Percentiles rank a stretch among this genome's conserved stretches.
These are phyloP conservation scores for Pleurotus citrinopileatus DNA, from an alignment of 768 basidiomycete species.

Conservation along the genomic window DNA sequence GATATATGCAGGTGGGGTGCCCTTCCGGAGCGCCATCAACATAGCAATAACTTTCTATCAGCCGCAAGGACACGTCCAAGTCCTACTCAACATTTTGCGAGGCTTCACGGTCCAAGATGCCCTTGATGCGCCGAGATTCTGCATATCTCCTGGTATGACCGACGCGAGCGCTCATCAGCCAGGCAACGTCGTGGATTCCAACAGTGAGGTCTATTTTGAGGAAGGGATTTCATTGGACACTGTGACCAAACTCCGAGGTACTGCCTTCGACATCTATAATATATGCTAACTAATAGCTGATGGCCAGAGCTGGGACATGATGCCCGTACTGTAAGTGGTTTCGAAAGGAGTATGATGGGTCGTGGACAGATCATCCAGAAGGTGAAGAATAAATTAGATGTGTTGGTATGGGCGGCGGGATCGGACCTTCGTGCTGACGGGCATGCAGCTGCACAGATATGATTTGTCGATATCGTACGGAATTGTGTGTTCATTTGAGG, in stretches of 20 bases:
- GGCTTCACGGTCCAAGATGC: constrained; percentile 88
- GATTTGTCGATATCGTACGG: constrained; percentile 15
- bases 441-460: constrained; percentile 85
- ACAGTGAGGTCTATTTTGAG: constrained; percentile 88
- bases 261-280: constrained; percentile 17
- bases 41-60: constrained; percentile 23
- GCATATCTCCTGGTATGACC: constrained; percentile 84
- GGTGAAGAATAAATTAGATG: constrained; percentile 60
- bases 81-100: constrained; percentile 84
- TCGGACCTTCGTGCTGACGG: constrained; percentile 89
- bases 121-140: constrained; percentile 93
- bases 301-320: constrained; percentile 85
- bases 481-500: background rate
- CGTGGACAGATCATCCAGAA: constrained; percentile 91
- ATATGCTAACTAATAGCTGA: background rate
- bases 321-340: constrained; percentile 59
- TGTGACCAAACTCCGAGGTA: constrained; percentile 66
- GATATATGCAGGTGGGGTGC: constrained; percentile 82
- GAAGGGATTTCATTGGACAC: constrained; percentile 69
- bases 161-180: constrained; percentile 46
- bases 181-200: constrained; percentile 60
- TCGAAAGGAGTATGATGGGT: constrained; percentile 65
- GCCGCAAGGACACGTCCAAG: constrained; percentile 97
- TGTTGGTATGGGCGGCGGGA: constrained; percentile 91
- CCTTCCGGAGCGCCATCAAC: background rate